Evolutionary conservation across 306 rosid genomes (phyloP).

Genomic region (Rubus parviflorus): DNA sequence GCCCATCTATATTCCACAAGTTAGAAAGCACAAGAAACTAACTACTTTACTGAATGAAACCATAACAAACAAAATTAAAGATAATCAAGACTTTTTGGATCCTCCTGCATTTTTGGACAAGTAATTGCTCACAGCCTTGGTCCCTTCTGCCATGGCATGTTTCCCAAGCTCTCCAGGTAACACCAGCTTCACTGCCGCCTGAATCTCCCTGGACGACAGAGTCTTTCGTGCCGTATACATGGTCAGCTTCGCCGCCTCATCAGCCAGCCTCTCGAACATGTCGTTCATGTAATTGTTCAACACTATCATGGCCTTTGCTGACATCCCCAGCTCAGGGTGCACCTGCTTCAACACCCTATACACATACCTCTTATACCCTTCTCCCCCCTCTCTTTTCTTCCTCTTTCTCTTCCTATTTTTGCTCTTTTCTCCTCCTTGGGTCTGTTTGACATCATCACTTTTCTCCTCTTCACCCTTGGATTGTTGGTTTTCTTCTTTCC

Average conservation of each 20-base stretch:
- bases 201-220: constrained; percentile 57
- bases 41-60: not conserved
- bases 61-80: not conserved
- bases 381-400: constrained; percentile 21
- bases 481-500: not conserved
- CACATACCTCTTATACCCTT: constrained; percentile 68
- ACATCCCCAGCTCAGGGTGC: constrained; percentile 70
- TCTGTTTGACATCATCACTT: constrained; percentile 8
- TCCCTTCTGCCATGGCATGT: constrained; percentile 74
- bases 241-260: constrained; percentile 52
- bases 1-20: not conserved
- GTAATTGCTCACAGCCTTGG: constrained; percentile 50
- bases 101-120: constrained; percentile 15
- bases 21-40: not conserved
- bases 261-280: constrained; percentile 73
- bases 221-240: constrained; percentile 43
- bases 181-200: constrained; percentile 65
- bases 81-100: not conserved
- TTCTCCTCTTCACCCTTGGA: not conserved
- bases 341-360: constrained; percentile 68
- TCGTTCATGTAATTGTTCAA: constrained; percentile 73
- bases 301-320: constrained; percentile 55
- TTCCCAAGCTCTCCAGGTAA: constrained; percentile 64
- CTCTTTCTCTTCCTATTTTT: constrained; percentile 27
- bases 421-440: not conserved